Evolutionary conservation across 169 alveolate species (phyloP).

Genomic region (Besnoitia besnoiti): DNA sequence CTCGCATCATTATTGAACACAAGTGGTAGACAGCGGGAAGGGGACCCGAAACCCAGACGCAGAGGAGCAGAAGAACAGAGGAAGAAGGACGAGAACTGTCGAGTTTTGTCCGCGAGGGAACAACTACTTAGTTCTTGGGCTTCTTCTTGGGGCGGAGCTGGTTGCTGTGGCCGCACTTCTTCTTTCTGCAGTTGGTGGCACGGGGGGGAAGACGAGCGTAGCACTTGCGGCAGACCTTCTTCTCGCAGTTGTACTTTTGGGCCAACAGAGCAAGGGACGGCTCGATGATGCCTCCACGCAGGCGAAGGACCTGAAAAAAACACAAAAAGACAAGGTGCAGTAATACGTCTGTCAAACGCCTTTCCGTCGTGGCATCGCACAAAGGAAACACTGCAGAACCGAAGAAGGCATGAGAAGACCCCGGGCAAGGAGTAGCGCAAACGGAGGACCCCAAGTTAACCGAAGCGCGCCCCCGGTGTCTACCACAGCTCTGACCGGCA

Average conservation of each 20-base stretch:
- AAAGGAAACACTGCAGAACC: no score
- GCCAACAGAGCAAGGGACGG: conserved; percentile 98
- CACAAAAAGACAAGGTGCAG: neutral
- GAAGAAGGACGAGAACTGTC: neutral
- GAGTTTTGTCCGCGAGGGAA: neutral
- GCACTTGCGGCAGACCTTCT: conserved; percentile 95
- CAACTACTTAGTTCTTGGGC: conserved; percentile 79
- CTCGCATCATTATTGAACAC: neutral
- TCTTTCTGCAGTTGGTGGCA: conserved; percentile 99
- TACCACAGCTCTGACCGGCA: no score
- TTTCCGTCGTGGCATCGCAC: neutral
- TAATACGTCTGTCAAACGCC: neutral
- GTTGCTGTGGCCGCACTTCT: conserved; percentile 99
- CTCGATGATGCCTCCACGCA: conserved; percentile 99
- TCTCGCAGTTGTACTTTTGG: conserved; percentile 98
- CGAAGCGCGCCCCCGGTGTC: no score
- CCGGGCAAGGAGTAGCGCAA: neutral
- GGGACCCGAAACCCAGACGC: no score
- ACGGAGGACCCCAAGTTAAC: neutral
- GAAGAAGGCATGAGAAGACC: neutral
- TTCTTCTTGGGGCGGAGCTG: conserved; percentile 99
- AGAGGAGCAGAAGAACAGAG: no score
- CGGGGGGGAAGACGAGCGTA: conserved; percentile 99
- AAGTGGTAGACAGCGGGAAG: neutral
- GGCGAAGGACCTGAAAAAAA: conserved; percentile 90